Conservation (phyloP, 192 early-diverging fungal species). For the Ambispora gerdemannii region DNA sequence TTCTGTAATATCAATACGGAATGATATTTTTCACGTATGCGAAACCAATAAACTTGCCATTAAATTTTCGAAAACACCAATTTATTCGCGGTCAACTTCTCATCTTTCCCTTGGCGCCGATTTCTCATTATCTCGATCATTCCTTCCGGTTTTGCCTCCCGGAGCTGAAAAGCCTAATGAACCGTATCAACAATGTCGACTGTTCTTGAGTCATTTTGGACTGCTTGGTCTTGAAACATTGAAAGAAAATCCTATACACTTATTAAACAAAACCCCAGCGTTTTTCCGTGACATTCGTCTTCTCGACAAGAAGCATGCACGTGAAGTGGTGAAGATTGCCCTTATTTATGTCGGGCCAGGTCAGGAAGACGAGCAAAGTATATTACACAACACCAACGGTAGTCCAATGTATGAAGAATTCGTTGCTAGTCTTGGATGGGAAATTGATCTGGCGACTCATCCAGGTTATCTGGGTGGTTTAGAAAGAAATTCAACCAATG, state of each 20-base stretch:
- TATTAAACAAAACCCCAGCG: constrained; percentile 63
- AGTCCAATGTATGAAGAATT: constrained; percentile 81
- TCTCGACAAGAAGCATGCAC: constrained; percentile 77
- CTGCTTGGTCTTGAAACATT: constrained; percentile 69
- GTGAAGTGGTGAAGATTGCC: constrained; percentile 87
- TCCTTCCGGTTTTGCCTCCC: constrained; percentile 46
- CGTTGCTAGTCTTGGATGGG: constrained; percentile 90
- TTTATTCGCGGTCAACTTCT: constrained; percentile 20
- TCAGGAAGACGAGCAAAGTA: constrained; percentile 85
- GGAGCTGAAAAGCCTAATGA: constrained; percentile 48
- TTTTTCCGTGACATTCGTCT: constrained; percentile 72
- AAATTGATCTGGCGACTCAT: constrained; percentile 81
- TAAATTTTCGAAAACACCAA: constrained; percentile 3
- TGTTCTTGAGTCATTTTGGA: constrained; percentile 76
- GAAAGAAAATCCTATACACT: constrained; percentile 63
- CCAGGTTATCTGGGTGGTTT: constrained; percentile 85
- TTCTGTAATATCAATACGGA: constrained; percentile 37
- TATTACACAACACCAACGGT: constrained; percentile 72
- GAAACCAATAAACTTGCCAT: constrained; percentile 31
- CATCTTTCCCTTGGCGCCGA: constrained; percentile 35
- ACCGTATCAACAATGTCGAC: constrained; percentile 60
- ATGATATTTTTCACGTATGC: constrained; percentile 35
- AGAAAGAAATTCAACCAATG: constrained; percentile 76
- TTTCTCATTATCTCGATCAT: constrained; percentile 50
- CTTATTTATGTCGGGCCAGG: constrained; percentile 88